Base-by-base conservation (phyloP, 2,329 filamentous ascomycete genomes). In the Coniochaeta ligniaria region DNA sequence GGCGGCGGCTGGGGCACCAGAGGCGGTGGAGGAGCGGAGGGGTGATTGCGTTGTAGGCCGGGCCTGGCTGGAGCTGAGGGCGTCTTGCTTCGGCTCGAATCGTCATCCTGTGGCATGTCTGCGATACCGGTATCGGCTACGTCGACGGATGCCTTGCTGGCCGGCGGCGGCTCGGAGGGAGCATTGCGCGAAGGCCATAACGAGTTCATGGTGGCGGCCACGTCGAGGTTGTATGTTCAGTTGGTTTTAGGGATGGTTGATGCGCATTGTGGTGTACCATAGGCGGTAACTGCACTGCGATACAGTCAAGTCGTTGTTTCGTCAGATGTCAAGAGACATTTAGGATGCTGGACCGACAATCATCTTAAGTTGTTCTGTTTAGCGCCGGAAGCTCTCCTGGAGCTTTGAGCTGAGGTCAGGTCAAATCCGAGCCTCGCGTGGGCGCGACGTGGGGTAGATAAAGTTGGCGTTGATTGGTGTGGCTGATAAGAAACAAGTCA, bases 191-290 rank as follows among this genome's bases (percentile, higher is more conserved):
- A 65, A 38, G 66, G 57, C 66, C 66, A 68, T 28, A 68, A 61
- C 59, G 73, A 75, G 68, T 78, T 80, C 79, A 81, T 80, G 65
- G 64, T 75, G 57, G 55, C 59, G 2, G 6, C 24, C 36, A 28
- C 22, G 20, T 36, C 54, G 33, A 26, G 31, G 11, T 38, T 38
- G 20, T 57, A 38, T 31, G 17, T 36, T 24, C 35, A 20, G 28
- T 36, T 14, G 31, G 35, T 4, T 36, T 57, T 17, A 57, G 31
- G n/a, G n/a, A 33, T 38, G 35, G 9, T 6, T 36, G 22, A 5
- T 12, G 31, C 54, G 35, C 54, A 57, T 57, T 24, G 54, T 36
- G 28, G 26, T n/a, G 31, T 9, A 57, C 3, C 11, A 36, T 16
- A 55, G 22, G 17, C 20, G 35, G 28, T 38, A 57, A 36, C 28